These are phyloP conservation scores for Malus hybrid DNA, from an alignment of 331 rosid genomes.

Conservation along the genomic window DNA sequence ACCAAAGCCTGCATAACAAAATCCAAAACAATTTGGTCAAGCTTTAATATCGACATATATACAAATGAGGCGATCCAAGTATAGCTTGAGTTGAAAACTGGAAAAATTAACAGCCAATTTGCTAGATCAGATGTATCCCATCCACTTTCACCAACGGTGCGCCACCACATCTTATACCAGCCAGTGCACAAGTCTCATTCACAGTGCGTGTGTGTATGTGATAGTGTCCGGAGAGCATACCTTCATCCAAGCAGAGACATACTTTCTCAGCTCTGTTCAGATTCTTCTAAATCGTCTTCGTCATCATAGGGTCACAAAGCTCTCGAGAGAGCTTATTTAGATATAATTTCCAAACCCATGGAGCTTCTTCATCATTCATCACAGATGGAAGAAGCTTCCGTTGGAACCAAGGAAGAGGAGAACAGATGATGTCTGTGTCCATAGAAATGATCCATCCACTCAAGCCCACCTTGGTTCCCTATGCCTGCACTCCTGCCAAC, in stretches of 20 bases:
- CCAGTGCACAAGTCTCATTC: too few relatives aligned
- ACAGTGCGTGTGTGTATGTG: background rate
- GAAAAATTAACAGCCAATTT: too few relatives aligned
- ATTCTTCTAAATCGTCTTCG: constrained; percentile 25
- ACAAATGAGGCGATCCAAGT: too few relatives aligned
- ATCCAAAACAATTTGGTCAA: background rate
- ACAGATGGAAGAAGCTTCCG: constrained; percentile 44
- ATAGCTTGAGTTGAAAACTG: too few relatives aligned
- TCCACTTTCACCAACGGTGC: too few relatives aligned
- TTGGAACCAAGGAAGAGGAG: constrained; percentile 58
- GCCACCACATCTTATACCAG: too few relatives aligned
- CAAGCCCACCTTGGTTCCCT: constrained; percentile 55
- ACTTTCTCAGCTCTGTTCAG: constrained; percentile 30
- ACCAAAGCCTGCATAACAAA: constrained; percentile 1
- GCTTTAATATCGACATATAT: background rate
- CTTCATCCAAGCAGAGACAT: constrained; percentile 48
- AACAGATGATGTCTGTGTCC: constrained; percentile 24
- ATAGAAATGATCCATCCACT: constrained; percentile 27
- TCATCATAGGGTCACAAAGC: constrained; percentile 11
- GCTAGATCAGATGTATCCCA: too few relatives aligned
- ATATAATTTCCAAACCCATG: constrained; percentile 16
- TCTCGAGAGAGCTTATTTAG: constrained; percentile 1
- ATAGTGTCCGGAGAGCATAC: constrained; percentile 21
- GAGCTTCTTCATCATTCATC: constrained; percentile 34
- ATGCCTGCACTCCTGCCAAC: constrained; percentile 94